Conservation (phyloP, 352 stramenopile species). For the Phytophthora multivora region DNA sequence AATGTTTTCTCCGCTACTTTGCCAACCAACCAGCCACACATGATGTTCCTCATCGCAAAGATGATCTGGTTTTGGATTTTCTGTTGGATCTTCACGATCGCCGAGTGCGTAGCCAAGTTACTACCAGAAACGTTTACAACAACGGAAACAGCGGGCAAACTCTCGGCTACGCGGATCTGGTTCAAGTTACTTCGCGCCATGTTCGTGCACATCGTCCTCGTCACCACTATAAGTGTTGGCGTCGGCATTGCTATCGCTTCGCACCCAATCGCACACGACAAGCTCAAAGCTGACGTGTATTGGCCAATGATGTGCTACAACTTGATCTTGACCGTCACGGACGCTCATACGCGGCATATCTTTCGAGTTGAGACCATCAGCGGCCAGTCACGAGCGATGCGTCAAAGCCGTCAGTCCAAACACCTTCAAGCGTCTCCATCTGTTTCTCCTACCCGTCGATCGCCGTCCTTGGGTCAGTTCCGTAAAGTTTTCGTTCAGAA, state of each 20-base stretch:
- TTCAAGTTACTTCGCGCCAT: slow-evolving; percentile 21
- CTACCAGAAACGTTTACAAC: slow-evolving; percentile 18
- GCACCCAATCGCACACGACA: not conserved
- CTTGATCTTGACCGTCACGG: slow-evolving; percentile 26
- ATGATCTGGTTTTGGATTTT: slow-evolving; percentile 32
- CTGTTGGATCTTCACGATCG: slow-evolving; percentile 26
- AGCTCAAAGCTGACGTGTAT: slow-evolving; percentile 19
- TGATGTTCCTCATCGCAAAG: slow-evolving; percentile 16
- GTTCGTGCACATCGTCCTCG: slow-evolving; percentile 6
- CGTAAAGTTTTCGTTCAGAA: slow-evolving; percentile 28
- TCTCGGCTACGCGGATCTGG: not conserved
- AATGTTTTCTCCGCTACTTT: slow-evolving; percentile 7
- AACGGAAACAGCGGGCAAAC: not conserved
- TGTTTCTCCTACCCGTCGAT: not conserved
- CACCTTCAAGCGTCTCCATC: not conserved
- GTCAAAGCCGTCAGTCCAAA: slow-evolving; percentile 2
- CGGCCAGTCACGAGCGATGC: slow-evolving; percentile 7
- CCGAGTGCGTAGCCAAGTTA: slow-evolving; percentile 22
- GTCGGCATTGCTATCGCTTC: slow-evolving; percentile 5
- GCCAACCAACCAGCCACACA: slow-evolving; percentile 9
- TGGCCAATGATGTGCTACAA: slow-evolving; percentile 32
- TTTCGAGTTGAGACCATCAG: slow-evolving; percentile 19
- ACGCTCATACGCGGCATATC: slow-evolving; percentile 26
- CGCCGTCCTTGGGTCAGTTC: slow-evolving; percentile 12
- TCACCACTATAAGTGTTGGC: slow-evolving; percentile 12